Base-by-base conservation (phyloP, 2,329 filamentous ascomycete genomes). In the Aspergillus luchuensis region DNA sequence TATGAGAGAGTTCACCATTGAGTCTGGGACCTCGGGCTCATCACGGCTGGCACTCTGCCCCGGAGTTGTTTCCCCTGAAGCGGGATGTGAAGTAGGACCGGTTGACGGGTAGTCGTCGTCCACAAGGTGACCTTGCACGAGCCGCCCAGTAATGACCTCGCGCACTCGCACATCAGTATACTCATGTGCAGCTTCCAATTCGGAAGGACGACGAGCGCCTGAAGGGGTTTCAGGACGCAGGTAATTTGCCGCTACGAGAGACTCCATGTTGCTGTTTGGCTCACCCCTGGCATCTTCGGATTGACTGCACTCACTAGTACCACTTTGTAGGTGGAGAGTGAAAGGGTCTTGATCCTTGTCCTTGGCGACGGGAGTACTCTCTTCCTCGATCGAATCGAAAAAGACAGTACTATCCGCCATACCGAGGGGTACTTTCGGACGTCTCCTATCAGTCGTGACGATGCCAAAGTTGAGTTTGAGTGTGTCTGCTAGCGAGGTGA, bases 381-480 rank as follows among this genome's bases (percentile, higher is more conserved):
- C 74, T 49, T 80, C 80, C 53, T 86, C 82, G 8, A 84, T 79
- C 2, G 83, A 84, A 72, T 91, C 88, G 15, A 90, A 82, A 66
- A 89, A 87, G 57, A 96, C 89, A 78, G 91, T 89, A 75, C 92
- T 97, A 62, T 89, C 89, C 51, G 87, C 86, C 87, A 93, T 89
- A 71, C 84, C 89, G 66, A 78, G 74, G 39, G 83, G 81, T 33
- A 72, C 66, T 61, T 75, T 77, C 6, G 77, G 71, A 38, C 81
- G 82, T 56, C 90, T 83, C 71, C 87, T 88, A 48, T 82, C 80
- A 38, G 82, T 81, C 50, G 81, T 80, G 58, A 99, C 92, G 73
- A 99, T 92, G 67, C 95, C 95, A 69, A 99, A 99, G 81, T 96
- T 98, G 69, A 99, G 86, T 83, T 98, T 98, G 69, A 99, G 80